Evolutionary conservation across 257 asterid species (phyloP).

Genomic region (Nicotiana noctiflora): DNA sequence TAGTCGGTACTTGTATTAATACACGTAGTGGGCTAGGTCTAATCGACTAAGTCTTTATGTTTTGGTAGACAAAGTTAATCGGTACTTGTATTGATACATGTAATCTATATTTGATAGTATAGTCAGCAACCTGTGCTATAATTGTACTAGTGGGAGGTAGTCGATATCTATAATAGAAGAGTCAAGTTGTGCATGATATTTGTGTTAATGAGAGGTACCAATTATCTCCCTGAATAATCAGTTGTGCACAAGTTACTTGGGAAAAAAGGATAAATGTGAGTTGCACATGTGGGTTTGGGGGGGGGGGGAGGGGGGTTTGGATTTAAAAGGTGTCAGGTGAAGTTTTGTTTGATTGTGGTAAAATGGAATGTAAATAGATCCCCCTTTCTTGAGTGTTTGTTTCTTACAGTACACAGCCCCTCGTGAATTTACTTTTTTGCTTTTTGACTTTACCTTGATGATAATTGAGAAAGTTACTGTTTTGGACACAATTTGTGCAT

Average conservation of each 20-base stretch:
- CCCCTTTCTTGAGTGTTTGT: neutral
- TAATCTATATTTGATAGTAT: neutral
- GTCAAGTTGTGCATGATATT: neutral
- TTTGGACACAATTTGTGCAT: neutral
- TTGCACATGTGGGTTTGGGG: neutral
- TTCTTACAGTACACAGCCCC: neutral
- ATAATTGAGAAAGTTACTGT: neutral
- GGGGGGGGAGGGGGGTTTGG: neutral
- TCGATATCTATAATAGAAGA: neutral
- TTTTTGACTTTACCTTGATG: neutral
- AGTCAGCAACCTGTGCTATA: neutral
- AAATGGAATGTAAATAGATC: constrained; percentile 17
- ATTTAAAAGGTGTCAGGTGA: constrained; percentile 1
- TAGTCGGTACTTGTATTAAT: neutral
- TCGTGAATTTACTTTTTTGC: neutral
- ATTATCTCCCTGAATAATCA: neutral
- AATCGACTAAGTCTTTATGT: constrained; percentile 13
- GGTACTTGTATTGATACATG: neutral
- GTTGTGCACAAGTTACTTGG: neutral
- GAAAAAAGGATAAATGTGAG: neutral
- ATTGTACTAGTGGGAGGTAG: neutral
- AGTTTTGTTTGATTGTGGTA: constrained; percentile 16
- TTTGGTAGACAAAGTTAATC: neutral
- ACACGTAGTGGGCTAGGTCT: constrained; percentile 23
- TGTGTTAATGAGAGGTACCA: neutral